Percentiles rank a stretch among this genome's conserved stretches.
These are phyloP conservation scores for Pyrenula massariospora DNA, from an alignment of 495 filamentous ascomycete species.

Conservation along the genomic window DNA sequence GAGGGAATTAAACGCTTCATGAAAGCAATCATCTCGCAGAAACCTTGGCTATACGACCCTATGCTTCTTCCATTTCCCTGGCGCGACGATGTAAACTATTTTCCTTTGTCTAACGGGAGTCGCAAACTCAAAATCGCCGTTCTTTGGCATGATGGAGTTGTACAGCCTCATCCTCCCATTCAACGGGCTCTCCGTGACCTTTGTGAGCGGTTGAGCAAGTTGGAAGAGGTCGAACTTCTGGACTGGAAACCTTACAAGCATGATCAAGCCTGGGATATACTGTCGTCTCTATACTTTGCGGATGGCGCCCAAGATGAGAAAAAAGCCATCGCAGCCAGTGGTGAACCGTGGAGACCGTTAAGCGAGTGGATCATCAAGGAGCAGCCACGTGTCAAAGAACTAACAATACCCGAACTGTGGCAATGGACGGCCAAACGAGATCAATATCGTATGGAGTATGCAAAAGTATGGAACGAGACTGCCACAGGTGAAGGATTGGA, in stretches of 20 bases:
- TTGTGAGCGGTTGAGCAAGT: conserved; percentile 35
- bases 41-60: conserved; percentile 53
- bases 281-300: conserved; percentile 41
- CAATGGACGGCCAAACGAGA: conserved; percentile 35
- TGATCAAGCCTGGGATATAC: conserved; percentile 46
- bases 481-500: conserved; percentile 7
- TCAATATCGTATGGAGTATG: conserved; percentile 44
- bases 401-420: conserved; percentile 29
- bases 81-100: conserved; percentile 26
- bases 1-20: conserved; percentile 57
- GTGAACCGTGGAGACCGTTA: conserved; percentile 45
- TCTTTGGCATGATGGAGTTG: conserved; percentile 59
- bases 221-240: conserved; percentile 42
- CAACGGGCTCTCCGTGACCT: conserved; percentile 44
- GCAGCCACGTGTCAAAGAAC: conserved; percentile 26
- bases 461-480: conserved; percentile 40
- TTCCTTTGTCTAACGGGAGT: not conserved
- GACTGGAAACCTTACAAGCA: conserved; percentile 58
- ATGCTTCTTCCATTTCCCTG: conserved; percentile 47
- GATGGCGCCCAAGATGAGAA: conserved; percentile 37
- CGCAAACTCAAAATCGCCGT: conserved; percentile 50
- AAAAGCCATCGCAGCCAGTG: conserved; percentile 30
- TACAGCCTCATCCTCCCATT: conserved; percentile 61
- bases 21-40: conserved; percentile 39
- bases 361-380: conserved; percentile 45